Base-by-base conservation (phyloP, 129 eudicot species). In the Logfia minima region DNA sequence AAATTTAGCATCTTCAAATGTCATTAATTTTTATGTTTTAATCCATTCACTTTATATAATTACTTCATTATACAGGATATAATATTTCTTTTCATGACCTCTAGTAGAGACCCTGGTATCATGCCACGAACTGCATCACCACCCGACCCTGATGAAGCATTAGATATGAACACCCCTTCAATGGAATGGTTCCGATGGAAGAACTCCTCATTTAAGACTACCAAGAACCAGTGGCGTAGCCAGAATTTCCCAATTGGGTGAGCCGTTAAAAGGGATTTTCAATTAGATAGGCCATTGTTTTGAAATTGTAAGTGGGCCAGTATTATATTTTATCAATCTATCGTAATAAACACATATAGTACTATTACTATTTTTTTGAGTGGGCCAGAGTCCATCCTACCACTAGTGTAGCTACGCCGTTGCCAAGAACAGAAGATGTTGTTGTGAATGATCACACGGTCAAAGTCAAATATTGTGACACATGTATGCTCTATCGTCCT, bases 81-180 rank as follows among this genome's bases (percentile, higher is more conserved):
- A 55, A 53, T 71, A 19, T 89, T 95, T 84, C 92, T 95, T 70
- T 79, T 89, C 88, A 55, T 92, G 84, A 89, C 99, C 59, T 86
- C 97, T 3, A 84, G 95, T 80, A 92, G 96, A 88, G 96, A 95
- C 80, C 99, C 99, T 39, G 99, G 99, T 70, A 88, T 95, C 73
- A 88, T 95, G 35, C 96, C 99, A 48, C 84, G 99, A 81, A 95
- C 77, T 64, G 39, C 89, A 29, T 76, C 59, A 32, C 97, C 99
- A 63, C 99, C 99, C 14, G 97, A 95, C 21, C 71, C 78, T 7
- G 94, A 88, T 39, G 96, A 89, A 60, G 35, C 81, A 16, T 70
- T 23, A 60, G 94, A 86, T 23, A 56, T 83, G 23, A 75, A 79
- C 70, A 87, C 89, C 66, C 96, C 93, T 82, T 95, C 99, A 9